Conservation (phyloP, 129 eudicot genomes). For the Helichrysum umbraculigerum region DNA sequence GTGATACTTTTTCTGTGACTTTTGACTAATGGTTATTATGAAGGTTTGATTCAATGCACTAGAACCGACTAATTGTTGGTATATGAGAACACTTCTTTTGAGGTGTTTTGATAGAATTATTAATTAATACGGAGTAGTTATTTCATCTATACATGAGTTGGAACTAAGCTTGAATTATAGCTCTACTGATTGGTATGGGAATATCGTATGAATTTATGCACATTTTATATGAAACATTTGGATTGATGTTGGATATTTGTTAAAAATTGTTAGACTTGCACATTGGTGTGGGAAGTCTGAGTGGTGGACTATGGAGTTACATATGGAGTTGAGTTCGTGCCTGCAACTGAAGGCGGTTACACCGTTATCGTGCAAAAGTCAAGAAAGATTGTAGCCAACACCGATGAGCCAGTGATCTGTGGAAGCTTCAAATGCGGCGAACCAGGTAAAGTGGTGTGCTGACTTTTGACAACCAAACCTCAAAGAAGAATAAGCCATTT, state of each 20-base stretch:
- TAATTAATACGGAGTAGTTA: not conserved
- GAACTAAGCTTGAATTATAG: not conserved
- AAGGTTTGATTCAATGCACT: not conserved
- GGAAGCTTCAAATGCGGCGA: too few species aligned
- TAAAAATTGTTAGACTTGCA: too few species aligned
- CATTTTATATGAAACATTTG: too few species aligned
- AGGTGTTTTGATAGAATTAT: not conserved
- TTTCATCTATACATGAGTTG: conserved; percentile 1
- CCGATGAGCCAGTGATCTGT: too few species aligned
- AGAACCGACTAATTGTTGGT: not conserved
- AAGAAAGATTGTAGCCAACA: too few species aligned
- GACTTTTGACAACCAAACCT: conserved; percentile 46
- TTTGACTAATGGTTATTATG: not conserved
- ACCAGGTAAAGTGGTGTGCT: too few species aligned
- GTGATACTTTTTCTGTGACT: not conserved
- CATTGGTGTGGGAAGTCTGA: too few species aligned
- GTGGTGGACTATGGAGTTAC: too few species aligned
- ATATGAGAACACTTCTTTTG: not conserved
- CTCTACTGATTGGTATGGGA: not conserved
- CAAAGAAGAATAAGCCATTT: conserved; percentile 87
- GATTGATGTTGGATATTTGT: too few species aligned
- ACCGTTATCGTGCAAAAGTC: too few species aligned
- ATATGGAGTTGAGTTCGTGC: too few species aligned
- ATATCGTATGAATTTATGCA: not conserved
- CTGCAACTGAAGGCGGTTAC: too few species aligned